A percentile compares a stretch with the other conserved stretches of the same genome.
Conservation (phyloP, 73 alveolate species). For the Paramecium sexaurelia region DNA sequence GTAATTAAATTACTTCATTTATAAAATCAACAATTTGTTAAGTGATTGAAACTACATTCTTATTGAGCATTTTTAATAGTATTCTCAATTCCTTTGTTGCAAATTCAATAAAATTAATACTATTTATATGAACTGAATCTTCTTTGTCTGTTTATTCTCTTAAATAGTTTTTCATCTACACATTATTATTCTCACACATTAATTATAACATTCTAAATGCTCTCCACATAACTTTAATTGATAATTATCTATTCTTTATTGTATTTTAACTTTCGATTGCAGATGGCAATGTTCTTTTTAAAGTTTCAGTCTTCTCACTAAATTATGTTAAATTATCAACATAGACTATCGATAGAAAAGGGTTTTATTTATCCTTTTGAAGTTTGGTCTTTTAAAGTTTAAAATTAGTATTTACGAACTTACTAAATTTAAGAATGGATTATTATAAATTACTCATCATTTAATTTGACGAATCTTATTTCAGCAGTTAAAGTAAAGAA, state of each 20-base stretch:
- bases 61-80: not conserved
- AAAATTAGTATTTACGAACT: not conserved
- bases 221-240: not conserved
- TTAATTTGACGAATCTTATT: not conserved
- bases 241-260: not conserved
- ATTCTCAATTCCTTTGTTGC: conserved; percentile 42
- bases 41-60: not conserved
- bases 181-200: conserved; percentile 36
- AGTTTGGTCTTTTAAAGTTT: not conserved
- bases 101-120: not conserved
- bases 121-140: not conserved
- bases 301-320: conserved; percentile 3
- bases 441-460: not conserved
- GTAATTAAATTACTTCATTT: conserved; percentile 37
- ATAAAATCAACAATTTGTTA: conserved; percentile 8
- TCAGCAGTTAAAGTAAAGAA: not conserved
- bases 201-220: conserved; percentile 34
- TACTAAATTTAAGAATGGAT: not conserved
- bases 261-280: conserved; percentile 24
- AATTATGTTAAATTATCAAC: conserved; percentile 8
- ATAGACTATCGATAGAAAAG: conserved; percentile 1
- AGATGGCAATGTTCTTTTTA: conserved; percentile 27
- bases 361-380: not conserved
- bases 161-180: not conserved
- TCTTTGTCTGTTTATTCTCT: conserved; percentile 40